Percentiles rank a stretch among this genome's conserved stretches.
Conservation (phyloP, 208 protist genomes). For the Trypanosoma brucei region DNA sequence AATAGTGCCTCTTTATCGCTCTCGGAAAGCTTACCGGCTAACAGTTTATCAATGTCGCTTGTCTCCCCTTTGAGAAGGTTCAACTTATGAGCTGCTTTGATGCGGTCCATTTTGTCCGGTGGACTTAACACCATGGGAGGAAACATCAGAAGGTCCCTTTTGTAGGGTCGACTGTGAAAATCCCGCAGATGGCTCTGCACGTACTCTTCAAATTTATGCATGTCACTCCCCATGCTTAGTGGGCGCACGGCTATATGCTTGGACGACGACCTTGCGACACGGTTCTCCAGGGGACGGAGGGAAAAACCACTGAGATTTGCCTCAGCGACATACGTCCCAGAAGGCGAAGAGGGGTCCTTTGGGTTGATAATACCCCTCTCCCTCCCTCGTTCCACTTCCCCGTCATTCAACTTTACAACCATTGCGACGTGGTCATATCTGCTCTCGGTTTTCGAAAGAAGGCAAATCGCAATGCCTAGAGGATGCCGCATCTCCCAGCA, state of each 20-base stretch:
- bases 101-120: constrained; percentile 86
- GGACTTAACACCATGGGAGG: constrained; percentile 53
- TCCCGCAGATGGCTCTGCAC: constrained; percentile 35
- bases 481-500: constrained; percentile 71
- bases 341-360: constrained; percentile 36
- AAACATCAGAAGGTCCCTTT: constrained; percentile 33
- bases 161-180: constrained; percentile 47
- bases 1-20: constrained; percentile 9
- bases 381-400: constrained; percentile 34
- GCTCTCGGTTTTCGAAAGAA: constrained; percentile 71
- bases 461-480: constrained; percentile 53
- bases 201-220: constrained; percentile 1
- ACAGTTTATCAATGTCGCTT: constrained; percentile 27
- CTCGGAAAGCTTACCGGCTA: constrained; percentile 1
- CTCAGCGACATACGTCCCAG: constrained; percentile 76
- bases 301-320: constrained; percentile 75
- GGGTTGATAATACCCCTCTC: constrained; percentile 29
- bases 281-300: constrained; percentile 56
- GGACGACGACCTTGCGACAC: constrained; percentile 50
- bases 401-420: constrained; percentile 48
- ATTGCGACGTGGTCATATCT: constrained; percentile 82
- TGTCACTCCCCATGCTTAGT: constrained; percentile 24
- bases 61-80: constrained; percentile 46
- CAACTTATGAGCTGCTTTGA: constrained; percentile 68
- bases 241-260: constrained; percentile 44